Evolutionary conservation across 345 rosid genomes (phyloP).

Genomic region (Mangifera indica): DNA sequence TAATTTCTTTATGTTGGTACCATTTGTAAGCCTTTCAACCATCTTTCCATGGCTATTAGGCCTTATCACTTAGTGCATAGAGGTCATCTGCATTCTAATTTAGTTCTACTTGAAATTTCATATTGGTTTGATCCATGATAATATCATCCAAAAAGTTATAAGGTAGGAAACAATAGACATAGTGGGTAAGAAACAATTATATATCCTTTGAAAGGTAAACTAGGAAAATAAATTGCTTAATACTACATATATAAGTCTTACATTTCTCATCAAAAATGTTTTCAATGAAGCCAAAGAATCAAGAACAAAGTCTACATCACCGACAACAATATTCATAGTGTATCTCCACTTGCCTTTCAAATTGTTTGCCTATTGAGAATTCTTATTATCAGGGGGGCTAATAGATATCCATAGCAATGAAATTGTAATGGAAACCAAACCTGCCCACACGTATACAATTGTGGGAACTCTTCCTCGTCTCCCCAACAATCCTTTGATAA

Average conservation of each 20-base stretch:
- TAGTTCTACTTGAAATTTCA: no score
- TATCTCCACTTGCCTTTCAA: background rate
- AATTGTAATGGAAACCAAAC: constrained; percentile 63
- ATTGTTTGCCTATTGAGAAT: constrained; percentile 13
- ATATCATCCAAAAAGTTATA: background rate
- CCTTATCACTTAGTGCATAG: no score
- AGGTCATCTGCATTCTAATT: no score
- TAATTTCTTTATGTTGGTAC: no score
- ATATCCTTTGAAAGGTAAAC: background rate
- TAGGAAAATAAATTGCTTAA: background rate
- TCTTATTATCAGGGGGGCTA: constrained; percentile 54
- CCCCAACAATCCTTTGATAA: constrained; percentile 79
- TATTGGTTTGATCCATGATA: no score
- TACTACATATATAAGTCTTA: background rate
- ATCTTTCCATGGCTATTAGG: no score
- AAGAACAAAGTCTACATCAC: background rate
- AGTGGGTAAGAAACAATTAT: no score
- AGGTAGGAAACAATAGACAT: no score
- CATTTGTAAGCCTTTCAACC: no score
- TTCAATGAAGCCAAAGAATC: background rate
- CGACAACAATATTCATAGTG: no score
- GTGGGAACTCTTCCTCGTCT: constrained; percentile 85
- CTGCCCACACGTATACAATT: constrained; percentile 80
- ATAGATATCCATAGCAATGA: constrained; percentile 75
- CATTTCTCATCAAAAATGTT: background rate